A percentile compares a stretch with the other conserved stretches of the same genome.
phyloP scores from a whole-genome alignment of 352 stramenopile genomes.

The Pythium volutum region DNA sequence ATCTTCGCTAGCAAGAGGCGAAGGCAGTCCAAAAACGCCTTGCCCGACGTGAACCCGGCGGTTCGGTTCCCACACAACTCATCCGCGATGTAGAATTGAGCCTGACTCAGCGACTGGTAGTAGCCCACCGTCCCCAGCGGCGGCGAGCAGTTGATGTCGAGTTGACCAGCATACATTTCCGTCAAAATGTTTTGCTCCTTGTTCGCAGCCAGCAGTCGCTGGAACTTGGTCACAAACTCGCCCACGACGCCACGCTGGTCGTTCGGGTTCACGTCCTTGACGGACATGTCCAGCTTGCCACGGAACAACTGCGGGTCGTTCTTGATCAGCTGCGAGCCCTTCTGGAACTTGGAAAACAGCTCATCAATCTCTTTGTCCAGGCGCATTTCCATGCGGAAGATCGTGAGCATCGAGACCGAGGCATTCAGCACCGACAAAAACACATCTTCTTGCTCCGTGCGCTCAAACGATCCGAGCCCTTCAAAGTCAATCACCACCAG shows the following conservation, averaged over 20 bases:
- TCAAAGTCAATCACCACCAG: constrained; percentile 79
- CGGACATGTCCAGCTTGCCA: constrained; percentile 60
- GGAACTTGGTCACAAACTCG: constrained; percentile 56
- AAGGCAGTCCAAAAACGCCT: constrained; percentile 64
- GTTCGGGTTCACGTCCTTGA: constrained; percentile 76
- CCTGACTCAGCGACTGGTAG: constrained; percentile 51
- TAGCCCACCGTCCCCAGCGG: constrained; percentile 64
- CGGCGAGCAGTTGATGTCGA: constrained; percentile 68
- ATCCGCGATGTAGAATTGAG: constrained; percentile 33
- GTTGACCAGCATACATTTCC: constrained; percentile 57
- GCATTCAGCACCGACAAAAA: constrained; percentile 76
- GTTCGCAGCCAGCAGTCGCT: constrained; percentile 45
- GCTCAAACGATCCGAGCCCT: constrained; percentile 69
- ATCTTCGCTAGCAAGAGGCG: constrained; percentile 71
- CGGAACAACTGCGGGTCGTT: constrained; percentile 53
- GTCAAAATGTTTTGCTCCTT: constrained; percentile 62
- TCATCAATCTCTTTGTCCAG: constrained; percentile 75
- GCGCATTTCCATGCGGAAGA: constrained; percentile 79
- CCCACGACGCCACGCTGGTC: constrained; percentile 41
- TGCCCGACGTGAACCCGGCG: constrained; percentile 40
- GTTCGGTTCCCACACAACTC: constrained; percentile 26
- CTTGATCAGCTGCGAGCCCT: constrained; percentile 32
- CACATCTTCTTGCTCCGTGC: constrained; percentile 73
- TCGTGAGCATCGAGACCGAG: constrained; percentile 65
- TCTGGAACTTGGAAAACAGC: constrained; percentile 68